Conservation (phyloP, 306 rosid species). For the Datisca glomerata region DNA sequence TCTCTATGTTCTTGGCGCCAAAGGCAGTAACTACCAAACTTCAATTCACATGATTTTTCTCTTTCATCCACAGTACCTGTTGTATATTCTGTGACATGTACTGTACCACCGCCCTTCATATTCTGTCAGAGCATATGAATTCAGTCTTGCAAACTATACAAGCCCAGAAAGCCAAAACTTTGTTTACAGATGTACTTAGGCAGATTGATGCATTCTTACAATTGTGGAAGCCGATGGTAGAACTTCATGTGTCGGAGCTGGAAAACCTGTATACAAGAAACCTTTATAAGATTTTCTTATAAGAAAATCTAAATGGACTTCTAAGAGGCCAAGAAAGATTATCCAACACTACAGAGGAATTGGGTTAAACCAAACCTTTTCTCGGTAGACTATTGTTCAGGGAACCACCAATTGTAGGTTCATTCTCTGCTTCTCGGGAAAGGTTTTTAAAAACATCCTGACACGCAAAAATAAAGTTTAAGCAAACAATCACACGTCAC, state of each 20-base stretch:
- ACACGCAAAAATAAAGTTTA: conserved; percentile 18
- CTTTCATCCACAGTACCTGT: conserved; percentile 39
- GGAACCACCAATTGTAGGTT: conserved; percentile 14
- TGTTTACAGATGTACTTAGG: not conserved
- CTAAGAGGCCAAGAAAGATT: conserved; percentile 5
- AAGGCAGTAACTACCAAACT: conserved; percentile 84
- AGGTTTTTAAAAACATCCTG: conserved; percentile 51
- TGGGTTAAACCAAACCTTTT: conserved; percentile 31
- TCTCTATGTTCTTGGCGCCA: conserved; percentile 78
- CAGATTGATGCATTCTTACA: conserved; percentile 33
- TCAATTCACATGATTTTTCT: conserved; percentile 64
- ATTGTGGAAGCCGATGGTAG: conserved; percentile 31
- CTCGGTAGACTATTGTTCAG: conserved; percentile 14
- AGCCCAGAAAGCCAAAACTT: conserved; percentile 5
- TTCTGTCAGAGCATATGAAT: conserved; percentile 43
- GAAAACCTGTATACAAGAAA: conserved; percentile 40
- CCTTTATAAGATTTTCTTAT: too few relatives aligned
- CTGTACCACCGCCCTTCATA: conserved; percentile 19
- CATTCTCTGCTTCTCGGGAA: conserved; percentile 30
- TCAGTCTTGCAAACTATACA: conserved; percentile 13
- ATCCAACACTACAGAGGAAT: conserved; percentile 4
- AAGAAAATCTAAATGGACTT: conserved; percentile 7
- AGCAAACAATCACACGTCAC: conserved; percentile 13
- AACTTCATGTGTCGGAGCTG: conserved; percentile 25
- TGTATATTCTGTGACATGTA: conserved; percentile 21